A percentile compares a stretch with the other conserved stretches of the same genome.
phyloP scores from a whole-genome alignment of 495 filamentous ascomycete genomes.

The Aspergillus incahuasiensis region DNA sequence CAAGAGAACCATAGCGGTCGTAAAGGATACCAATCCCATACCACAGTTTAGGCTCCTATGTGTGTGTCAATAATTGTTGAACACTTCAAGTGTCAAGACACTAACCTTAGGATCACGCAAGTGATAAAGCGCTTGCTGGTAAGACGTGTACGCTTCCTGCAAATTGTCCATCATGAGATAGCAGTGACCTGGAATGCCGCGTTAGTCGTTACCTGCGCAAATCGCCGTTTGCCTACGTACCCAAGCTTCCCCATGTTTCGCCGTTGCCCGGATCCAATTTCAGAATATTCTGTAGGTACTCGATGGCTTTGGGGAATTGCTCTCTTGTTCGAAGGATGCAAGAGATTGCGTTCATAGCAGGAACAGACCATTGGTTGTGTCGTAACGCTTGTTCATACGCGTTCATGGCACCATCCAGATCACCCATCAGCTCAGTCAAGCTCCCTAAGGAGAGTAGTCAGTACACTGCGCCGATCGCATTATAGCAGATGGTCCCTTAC shows the following conservation, averaged over 20 bases:
- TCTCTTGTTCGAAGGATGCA: constrained; percentile 86
- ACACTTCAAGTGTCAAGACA: not conserved
- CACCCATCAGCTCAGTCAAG: constrained; percentile 81
- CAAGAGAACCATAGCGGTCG: constrained; percentile 92
- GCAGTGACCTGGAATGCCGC: constrained; percentile 65
- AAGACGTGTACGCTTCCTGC: constrained; percentile 96
- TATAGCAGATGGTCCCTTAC: constrained; percentile 44
- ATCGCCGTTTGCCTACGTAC: constrained; percentile 40
- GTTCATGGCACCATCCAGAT: constrained; percentile 78
- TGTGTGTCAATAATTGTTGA: constrained; percentile 1
- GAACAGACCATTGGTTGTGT: constrained; percentile 84
- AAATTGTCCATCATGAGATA: constrained; percentile 99
- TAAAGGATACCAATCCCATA: constrained; percentile 99
- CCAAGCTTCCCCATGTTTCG: constrained; percentile 94
- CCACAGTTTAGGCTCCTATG: constrained; percentile 93
- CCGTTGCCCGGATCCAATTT: constrained; percentile 86
- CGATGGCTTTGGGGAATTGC: constrained; percentile 89
- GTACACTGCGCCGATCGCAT: not conserved
- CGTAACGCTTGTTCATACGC: constrained; percentile 86
- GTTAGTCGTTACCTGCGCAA: constrained; percentile 1
- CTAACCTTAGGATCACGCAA: constrained; percentile 88
- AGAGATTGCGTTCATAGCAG: constrained; percentile 92
- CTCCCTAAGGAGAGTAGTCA: constrained; percentile 52
- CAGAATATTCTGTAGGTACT: constrained; percentile 86
- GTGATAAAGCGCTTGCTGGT: constrained; percentile 92